Conservation (phyloP, 805 yeast species). For the Wickerhamomyces ciferrii region DNA sequence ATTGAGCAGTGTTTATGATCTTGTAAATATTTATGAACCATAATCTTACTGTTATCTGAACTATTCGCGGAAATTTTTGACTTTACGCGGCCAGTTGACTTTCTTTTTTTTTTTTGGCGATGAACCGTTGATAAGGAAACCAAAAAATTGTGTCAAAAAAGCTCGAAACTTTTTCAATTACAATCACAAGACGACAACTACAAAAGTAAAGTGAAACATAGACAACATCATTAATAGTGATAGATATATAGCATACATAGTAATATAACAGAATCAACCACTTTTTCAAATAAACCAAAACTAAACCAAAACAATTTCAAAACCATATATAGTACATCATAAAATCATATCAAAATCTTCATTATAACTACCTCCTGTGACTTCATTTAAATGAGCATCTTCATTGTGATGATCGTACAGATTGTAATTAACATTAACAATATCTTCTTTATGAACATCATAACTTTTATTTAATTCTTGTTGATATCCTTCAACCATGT, state of each 20-base stretch:
- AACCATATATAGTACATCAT: not conserved
- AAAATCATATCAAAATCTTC: conserved; percentile 18
- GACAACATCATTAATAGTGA: not conserved
- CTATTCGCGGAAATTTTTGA: no score
- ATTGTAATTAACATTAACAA: conserved; percentile 19
- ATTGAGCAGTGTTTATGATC: no score
- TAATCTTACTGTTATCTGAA: no score
- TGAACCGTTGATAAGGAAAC: not conserved
- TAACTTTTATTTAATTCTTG: conserved; percentile 16
- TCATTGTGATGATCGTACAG: conserved; percentile 19
- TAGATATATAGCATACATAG: not conserved
- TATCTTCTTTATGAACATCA: conserved; percentile 17
- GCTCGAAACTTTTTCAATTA: not conserved
- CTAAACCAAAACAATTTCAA: no score
- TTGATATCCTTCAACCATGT: conserved; percentile 23
- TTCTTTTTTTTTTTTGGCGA: not conserved
- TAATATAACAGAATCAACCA: no score
- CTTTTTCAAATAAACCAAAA: not conserved
- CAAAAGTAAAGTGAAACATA: not conserved
- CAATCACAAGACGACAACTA: not conserved
- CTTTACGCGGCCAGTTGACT: no score
- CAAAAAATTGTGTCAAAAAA: not conserved
- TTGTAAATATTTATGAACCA: no score
- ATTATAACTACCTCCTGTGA: not conserved
- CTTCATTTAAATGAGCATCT: conserved; percentile 15